phyloP scores from a whole-genome alignment of 305 asterid genomes.

The Vinca major region DNA sequence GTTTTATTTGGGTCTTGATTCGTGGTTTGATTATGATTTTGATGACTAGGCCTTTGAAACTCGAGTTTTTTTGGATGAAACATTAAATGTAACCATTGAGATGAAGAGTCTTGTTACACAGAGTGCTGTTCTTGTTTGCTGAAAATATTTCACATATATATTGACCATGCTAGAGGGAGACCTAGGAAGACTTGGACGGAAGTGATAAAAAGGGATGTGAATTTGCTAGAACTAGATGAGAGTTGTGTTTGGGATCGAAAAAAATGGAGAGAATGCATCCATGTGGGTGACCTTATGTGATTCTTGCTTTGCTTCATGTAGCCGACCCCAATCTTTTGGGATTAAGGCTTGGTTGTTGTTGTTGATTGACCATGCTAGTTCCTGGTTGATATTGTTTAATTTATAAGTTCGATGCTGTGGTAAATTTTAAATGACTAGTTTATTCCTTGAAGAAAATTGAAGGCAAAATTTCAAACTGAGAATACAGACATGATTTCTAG shows the following conservation, averaged over 20 bases:
- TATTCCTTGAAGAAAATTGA: conserved; percentile 1
- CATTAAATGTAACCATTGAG: not conserved
- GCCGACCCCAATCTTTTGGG: no score
- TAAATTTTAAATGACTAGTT: not conserved
- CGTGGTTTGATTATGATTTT: not conserved
- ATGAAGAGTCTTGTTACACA: not conserved
- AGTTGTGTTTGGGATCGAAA: no score
- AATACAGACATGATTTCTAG: not conserved
- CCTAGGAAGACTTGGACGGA: no score
- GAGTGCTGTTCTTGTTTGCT: not conserved
- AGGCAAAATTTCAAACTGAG: not conserved
- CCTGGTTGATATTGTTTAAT: not conserved
- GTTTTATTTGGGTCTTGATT: not conserved
- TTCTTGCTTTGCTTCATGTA: no score
- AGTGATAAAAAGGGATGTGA: no score
- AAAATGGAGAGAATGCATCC: no score
- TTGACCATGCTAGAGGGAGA: not conserved
- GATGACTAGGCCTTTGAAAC: not conserved
- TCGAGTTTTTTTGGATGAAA: not conserved
- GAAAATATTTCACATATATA: not conserved
- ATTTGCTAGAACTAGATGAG: no score
- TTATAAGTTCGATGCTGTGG: not conserved
- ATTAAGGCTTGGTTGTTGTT: no score
- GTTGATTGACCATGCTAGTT: not conserved
- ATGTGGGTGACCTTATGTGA: no score